Evolutionary conservation across 73 alveolate species (phyloP).

Genomic region (Blepharisma japonicum): DNA sequence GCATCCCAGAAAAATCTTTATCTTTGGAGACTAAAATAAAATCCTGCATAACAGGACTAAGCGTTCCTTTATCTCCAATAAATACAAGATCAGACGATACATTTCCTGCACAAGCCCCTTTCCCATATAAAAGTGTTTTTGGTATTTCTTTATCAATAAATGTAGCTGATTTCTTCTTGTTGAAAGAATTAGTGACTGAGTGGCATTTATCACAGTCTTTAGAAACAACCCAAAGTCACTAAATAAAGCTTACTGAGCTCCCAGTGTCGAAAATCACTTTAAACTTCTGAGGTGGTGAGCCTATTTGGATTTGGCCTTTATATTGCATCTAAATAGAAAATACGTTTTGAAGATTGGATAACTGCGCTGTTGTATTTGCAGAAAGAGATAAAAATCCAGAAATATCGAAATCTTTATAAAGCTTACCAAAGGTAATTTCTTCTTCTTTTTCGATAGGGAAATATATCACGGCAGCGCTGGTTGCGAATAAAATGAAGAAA

Average conservation of each 20-base stretch:
- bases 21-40: not conserved
- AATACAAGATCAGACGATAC: not conserved
- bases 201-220: conserved; percentile 17
- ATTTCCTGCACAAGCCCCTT: conserved; percentile 16
- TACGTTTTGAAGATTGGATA: not conserved
- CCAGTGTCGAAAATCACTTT: conserved; percentile 32
- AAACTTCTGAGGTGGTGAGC: conserved; percentile 32
- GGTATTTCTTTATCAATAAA: not conserved
- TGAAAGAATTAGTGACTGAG: not conserved
- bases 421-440: no score
- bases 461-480: no score
- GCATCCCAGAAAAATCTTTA: not conserved
- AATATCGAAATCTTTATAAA: no score
- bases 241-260: conserved; percentile 10
- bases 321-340: conserved; percentile 15
- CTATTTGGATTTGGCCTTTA: conserved; percentile 18
- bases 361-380: no score
- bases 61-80: conserved; percentile 12
- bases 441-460: no score
- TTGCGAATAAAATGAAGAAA: no score
- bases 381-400: no score
- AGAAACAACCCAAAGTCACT: conserved; percentile 32
- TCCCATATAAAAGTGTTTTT: not conserved
- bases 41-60: not conserved
- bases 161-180: not conserved